Conservation (phyloP, 306 rosid species). For the Mucuna pruriens region DNA sequence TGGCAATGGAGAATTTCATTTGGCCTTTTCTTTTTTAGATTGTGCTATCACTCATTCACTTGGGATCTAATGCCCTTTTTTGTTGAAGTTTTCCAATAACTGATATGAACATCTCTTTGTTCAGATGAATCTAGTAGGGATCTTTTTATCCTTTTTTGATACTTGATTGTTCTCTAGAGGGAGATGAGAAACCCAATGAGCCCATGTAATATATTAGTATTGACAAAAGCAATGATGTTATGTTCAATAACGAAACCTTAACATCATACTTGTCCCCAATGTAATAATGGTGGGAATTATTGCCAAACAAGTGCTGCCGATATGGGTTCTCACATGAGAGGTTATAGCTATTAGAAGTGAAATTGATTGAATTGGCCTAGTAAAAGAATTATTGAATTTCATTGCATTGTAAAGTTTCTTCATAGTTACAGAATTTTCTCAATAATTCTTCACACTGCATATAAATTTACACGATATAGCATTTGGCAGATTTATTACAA, state of each 20-base stretch:
- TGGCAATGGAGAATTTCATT: conserved; percentile 26
- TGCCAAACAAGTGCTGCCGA: conserved; percentile 3
- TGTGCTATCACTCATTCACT: neutral
- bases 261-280: neutral
- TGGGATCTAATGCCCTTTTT: neutral
- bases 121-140: conserved; percentile 84
- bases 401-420: neutral
- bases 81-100: neutral
- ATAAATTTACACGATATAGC: no score
- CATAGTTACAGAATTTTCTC: no score
- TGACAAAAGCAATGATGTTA: conserved; percentile 58
- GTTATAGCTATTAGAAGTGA: neutral
- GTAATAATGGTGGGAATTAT: conserved; percentile 3
- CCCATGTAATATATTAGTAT: conserved; percentile 74
- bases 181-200: conserved; percentile 70
- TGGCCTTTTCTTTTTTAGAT: neutral
- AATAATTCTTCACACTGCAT: no score
- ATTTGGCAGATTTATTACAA: no score
- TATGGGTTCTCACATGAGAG: neutral
- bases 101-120: conserved; percentile 16
- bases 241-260: conserved; percentile 57
- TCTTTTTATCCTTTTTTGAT: no score
- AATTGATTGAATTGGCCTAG: conserved; percentile 15
- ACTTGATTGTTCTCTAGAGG: conserved; percentile 36
- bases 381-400: conserved; percentile 15